Base-by-base conservation (phyloP, 768 basidiomycete genomes). In the Coprinopsis strossmayeri region DNA sequence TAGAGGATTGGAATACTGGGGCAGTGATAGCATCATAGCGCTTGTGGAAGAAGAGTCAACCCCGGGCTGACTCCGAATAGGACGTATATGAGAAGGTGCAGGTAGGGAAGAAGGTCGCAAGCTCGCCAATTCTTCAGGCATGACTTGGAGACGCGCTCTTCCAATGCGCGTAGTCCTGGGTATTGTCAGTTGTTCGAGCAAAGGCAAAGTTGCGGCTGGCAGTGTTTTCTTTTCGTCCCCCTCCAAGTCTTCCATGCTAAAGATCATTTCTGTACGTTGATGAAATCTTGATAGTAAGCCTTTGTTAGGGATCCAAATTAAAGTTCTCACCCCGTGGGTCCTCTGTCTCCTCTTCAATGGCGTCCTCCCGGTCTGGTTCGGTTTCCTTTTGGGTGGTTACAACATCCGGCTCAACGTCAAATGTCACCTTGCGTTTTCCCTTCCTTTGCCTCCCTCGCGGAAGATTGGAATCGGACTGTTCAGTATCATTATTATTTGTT, bases 91-190 rank as follows among this genome's bases (percentile, higher is more conserved):
- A n/a, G 84, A 83, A 24, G 82, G 81, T 12, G 66, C 66, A 1
- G 87, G 87, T n/a, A 88, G 71, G 12, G 87, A 87, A 3, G 74
- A 63, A 1, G 86, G 86, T 25, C 86, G 76, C 27, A 89, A 65
- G 15, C 72, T 66, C 13, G 77, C 73, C 41, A 87, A 68, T 1
- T 81, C 77, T n/a, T 70, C 71, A 1, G 81, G 76, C 35, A 84
- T 59, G 41, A 57, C 67, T 28, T 60, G 67, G 30, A 67, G 55
- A 28, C 66, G 66, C 28, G 50, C 45, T 44, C 55, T 64, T 40
- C 67, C 63, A 10, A 57, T 53, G 10, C 65, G 63, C 15, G 59
- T 40, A 21, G 70, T 63, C 17, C 65, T 66, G 40, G 60, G 55
- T 38, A 61, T 57, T 12, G 57, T 39, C 15, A 72, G 67, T 46